Evolutionary conservation across 129 eudicot species (phyloP), one percentile per base, ranked within the genome.

Genomic region (Tagetes erecta): DNA sequence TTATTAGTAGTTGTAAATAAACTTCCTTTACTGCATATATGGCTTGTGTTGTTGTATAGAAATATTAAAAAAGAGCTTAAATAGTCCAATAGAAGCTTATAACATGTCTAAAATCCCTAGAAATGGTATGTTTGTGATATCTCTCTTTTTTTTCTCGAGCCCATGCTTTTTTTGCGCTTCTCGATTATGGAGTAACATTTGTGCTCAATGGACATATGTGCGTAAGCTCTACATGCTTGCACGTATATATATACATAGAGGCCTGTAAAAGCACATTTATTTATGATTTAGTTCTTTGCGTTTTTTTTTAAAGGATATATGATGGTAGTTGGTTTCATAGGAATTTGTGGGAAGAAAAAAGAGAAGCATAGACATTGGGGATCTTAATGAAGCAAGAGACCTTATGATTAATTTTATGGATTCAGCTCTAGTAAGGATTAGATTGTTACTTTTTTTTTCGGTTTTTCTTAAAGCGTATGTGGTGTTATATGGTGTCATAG

Each of bases 391-490:
- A 53, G 45, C 27, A 40, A 75, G 52, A 66, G 6, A 41, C 13
- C 34, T 59, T 59, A 2, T 59, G 13, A 59, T 59, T 33, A 41
- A 59, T 59, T 59, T 10, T 14, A 59, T 33, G 49, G 39, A 12
- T 65, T 56, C 35, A 42, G 72, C 56, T 31, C 5, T 41, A 53
- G 42, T 30, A 11, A 12, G 10, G 66, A 45, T 11, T 42, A 12
- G 52, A 52, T 64, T 14, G 33, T 46, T 63, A 50, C 36, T 41
- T 78, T 46, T 58, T 8, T 4, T 70, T 46, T n/a, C 6, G 42
- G 11, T 47, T 14, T n/a, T 76, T 58, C 34, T 45, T 30, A 68
- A 68, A 47, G 10, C 59, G 37, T 59, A 51, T 60, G 45, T 60
- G 45, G 40, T 76, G 44, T 10, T 1, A 4, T 51, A 52, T 67